Conservation (phyloP, 1,284 basidiomycete species). For the Ustilago shanxiensis region DNA sequence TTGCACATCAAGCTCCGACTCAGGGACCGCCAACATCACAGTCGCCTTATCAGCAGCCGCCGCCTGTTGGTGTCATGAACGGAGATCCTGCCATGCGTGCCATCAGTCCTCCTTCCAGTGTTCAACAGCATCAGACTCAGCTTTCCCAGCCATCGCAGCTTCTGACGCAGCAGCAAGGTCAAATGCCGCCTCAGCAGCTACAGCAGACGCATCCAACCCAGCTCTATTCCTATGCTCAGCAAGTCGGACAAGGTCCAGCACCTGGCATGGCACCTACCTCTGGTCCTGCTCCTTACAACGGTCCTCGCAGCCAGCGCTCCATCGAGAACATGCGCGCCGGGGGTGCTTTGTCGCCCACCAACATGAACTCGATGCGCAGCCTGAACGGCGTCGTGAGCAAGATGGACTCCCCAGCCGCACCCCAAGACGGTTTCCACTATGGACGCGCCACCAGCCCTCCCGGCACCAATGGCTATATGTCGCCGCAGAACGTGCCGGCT, state of each 20-base stretch:
- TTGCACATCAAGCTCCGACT: constrained; percentile 1
- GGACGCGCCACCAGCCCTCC: constrained; percentile 43
- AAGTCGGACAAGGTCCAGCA: constrained; percentile 12
- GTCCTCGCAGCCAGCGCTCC: constrained; percentile 60
- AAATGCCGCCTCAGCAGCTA: constrained; percentile 21
- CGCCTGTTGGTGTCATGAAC: constrained; percentile 12
- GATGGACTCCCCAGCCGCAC: constrained; percentile 48
- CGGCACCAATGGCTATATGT: constrained; percentile 43
- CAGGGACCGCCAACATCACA: constrained; percentile 15
- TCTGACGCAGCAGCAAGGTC: background rate
- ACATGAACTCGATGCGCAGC: constrained; percentile 49
- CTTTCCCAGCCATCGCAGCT: constrained; percentile 6
- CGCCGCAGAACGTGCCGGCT: constrained; percentile 53
- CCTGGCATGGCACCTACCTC: constrained; percentile 11
- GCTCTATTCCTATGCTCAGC: constrained; percentile 26
- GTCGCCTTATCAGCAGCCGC: constrained; percentile 25
- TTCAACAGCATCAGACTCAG: constrained; percentile 35
- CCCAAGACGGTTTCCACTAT: constrained; percentile 64
- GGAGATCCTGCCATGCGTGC: constrained; percentile 26
- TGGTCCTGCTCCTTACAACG: constrained; percentile 43
- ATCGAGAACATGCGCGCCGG: constrained; percentile 59
- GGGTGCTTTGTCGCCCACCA: constrained; percentile 49
- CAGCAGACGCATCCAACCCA: constrained; percentile 26
- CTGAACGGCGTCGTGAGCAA: constrained; percentile 57
- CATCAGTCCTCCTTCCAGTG: constrained; percentile 24